Evolutionary conservation across 177 flowering plant species (phyloP), one percentile per base, ranked within the genome.

Genomic region (Tripterygium wilfordii): DNA sequence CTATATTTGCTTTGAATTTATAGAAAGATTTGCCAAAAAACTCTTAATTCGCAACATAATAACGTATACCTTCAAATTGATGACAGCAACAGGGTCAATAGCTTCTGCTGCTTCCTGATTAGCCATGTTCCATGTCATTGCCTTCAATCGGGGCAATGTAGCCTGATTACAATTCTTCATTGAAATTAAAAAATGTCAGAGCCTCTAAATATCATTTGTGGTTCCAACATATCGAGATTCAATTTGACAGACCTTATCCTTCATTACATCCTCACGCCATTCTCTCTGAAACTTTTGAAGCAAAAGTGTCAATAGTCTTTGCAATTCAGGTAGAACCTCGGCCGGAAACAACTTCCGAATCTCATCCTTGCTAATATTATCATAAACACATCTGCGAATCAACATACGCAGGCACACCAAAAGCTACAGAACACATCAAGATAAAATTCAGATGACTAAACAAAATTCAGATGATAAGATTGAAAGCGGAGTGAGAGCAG

Each of bases 201-300:
- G 39, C 19, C 22, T 27, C n/a, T n/a, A 53, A 25, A 33, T 16
- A 22, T 18, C 25, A 14, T 19, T 42, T 8, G 13, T 14, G 24
- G 29, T n/a, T 21, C 21, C 14, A 0, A 36, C n/a, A 42, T 15
- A 23, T 0, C 14, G 16, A 1, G 4, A 29, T 16, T 14, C 36
- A 48, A 36, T 19, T 4, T 26, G 50, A n/a, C n/a, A 37, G 14
- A 75, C 80, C 78, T 72, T 72, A 35, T 86, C 81, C 45, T 72
- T 77, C 38, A 58, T 48, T 13, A 68, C 73, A 52, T 83, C 95
- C 13, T 76, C 76, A 22, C 67, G 71, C 91, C 91, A 86, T 50
- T 79, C 84, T 33, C 54, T 64, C 31, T 83, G 95, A 49, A 86
- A 86, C 63, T 86, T 83, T 36, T 79, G 95, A 32, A 86, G 66